Evolutionary conservation across 1,139 yeast genomes (phyloP), one percentile per base, ranked within the genome.

Genomic region (Candida sp.): DNA sequence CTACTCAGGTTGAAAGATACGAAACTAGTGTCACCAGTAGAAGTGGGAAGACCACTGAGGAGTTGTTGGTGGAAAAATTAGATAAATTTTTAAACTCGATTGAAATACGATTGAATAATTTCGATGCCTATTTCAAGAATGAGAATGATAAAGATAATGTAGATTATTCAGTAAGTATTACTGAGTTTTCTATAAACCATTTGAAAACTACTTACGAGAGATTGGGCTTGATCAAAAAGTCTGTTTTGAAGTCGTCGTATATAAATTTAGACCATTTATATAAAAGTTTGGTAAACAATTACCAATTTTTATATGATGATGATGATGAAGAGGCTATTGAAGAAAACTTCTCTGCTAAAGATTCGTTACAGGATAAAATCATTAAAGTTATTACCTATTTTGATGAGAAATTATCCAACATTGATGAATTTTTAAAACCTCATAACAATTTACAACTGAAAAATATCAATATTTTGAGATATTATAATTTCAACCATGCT

Each of bases 401-500:
- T 44, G 86, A 81, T 53, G 80, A 75, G 39, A 81, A 79, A 51
- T 65, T 81, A 42, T 63, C 69, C 33, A 77, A 76, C 47, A 69
- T 81, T 43, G 84, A 80, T 50, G 68, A 69, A 38, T 60, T 74
- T 41, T 68, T 80, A 42, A 74, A 57, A 54, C 72, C 58, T 53
- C 67, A 59, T 46, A 25, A 9, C 29, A 25, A 25, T 6, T 25
- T 9, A 6, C 63, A 65, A 29, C 65, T 68, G 1, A 58, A 56
- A 34, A 64, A 67, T 11, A 68, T 71, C 49, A 69, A 71, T 43
- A 70, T 69, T 23, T 67, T 77, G 39, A 70, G 74, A 36, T 75
- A 74, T 48, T 80, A 76, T 57, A 82, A 84, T 59, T 83, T 82
- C 57, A 82, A 82, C 50, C 68, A 68, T 43, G 90, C 90, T 0